phyloP scores from a whole-genome alignment of 345 rosid species.

The Passiflora organensis region DNA sequence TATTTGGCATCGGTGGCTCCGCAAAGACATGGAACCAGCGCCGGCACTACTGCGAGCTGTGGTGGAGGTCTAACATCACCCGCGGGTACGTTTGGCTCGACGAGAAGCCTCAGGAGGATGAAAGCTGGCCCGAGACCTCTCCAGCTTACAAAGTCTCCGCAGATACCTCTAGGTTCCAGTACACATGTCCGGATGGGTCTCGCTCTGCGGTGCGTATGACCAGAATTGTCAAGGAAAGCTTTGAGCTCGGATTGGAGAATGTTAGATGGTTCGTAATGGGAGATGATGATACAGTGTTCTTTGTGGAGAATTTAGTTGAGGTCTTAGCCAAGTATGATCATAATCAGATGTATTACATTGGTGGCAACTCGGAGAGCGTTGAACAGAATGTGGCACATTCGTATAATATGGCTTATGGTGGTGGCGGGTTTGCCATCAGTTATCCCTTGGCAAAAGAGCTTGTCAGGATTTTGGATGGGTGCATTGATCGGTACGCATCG shows the following conservation, averaged over 20 bases:
- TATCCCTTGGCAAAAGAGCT: slow-evolving; percentile 69
- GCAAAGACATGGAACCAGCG: slow-evolving; percentile 71
- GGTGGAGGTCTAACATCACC: slow-evolving; percentile 73
- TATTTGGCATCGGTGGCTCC: slow-evolving; percentile 81
- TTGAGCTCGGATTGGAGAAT: slow-evolving; percentile 54
- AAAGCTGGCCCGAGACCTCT: slow-evolving; percentile 41
- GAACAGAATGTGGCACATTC: slow-evolving; percentile 82
- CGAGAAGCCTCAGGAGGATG: slow-evolving; percentile 36
- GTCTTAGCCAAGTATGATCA: slow-evolving; percentile 74
- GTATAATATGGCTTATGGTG: slow-evolving; percentile 80
- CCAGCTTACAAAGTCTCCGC: slow-evolving; percentile 60
- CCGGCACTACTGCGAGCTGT: slow-evolving; percentile 51
- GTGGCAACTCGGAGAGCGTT: slow-evolving; percentile 77
- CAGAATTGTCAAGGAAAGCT: slow-evolving; percentile 72
- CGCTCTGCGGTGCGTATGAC: slow-evolving; percentile 74
- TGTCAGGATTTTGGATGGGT: slow-evolving; percentile 67
- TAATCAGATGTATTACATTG: slow-evolving; percentile 81
- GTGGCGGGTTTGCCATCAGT: slow-evolving; percentile 83
- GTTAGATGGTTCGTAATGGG: slow-evolving; percentile 98
- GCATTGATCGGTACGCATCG: slow-evolving; percentile 62
- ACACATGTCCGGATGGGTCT: slow-evolving; percentile 63
- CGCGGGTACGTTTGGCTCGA: slow-evolving; percentile 89
- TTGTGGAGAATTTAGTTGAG: slow-evolving; percentile 57
- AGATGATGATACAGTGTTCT: slow-evolving; percentile 88
- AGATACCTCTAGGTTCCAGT: slow-evolving; percentile 59